phyloP scores from a whole-genome alignment of 2,329 filamentous ascomycete species.

The Colletotrichum ledebouriae region DNA sequence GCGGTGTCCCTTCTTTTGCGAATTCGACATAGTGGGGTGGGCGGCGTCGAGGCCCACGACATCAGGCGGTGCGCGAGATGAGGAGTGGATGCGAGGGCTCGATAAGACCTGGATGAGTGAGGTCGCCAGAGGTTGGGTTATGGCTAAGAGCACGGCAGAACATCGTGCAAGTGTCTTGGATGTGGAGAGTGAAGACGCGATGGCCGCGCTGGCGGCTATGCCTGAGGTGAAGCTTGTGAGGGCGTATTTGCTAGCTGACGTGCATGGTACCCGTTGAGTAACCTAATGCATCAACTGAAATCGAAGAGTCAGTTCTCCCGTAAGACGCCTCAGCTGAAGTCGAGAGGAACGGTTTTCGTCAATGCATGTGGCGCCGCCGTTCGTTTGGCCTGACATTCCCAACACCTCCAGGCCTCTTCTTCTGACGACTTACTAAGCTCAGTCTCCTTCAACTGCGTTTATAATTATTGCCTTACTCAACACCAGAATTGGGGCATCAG shows the following conservation, averaged over 20 bases:
- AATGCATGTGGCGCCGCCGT: conserved; percentile 5
- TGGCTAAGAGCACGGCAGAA: neutral
- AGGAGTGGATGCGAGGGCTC: conserved; percentile 31
- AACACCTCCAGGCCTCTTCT: too few relatives aligned
- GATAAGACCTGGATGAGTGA: conserved; percentile 33
- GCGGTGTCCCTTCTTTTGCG: conserved; percentile 34
- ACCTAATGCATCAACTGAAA: too few relatives aligned
- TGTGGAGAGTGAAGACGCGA: neutral
- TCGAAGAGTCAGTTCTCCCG: neutral
- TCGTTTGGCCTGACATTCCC: too few relatives aligned
- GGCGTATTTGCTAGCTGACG: conserved; percentile 13
- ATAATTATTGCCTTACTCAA: too few relatives aligned
- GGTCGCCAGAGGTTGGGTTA: conserved; percentile 29
- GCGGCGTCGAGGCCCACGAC: conserved; percentile 6
- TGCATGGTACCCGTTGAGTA: neutral
- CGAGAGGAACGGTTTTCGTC: too few relatives aligned
- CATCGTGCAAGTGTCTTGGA: neutral
- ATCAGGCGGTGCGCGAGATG: neutral
- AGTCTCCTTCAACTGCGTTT: too few relatives aligned
- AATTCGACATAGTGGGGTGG: conserved; percentile 36
- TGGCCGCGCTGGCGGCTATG: conserved; percentile 14
- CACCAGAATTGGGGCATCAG: too few relatives aligned
- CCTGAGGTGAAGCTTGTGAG: conserved; percentile 34
- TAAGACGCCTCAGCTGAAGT: conserved; percentile 1
- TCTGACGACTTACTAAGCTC: too few relatives aligned